Base-by-base conservation (phyloP, 2,329 filamentous ascomycete genomes). In the Biscogniauxia sp. region DNA sequence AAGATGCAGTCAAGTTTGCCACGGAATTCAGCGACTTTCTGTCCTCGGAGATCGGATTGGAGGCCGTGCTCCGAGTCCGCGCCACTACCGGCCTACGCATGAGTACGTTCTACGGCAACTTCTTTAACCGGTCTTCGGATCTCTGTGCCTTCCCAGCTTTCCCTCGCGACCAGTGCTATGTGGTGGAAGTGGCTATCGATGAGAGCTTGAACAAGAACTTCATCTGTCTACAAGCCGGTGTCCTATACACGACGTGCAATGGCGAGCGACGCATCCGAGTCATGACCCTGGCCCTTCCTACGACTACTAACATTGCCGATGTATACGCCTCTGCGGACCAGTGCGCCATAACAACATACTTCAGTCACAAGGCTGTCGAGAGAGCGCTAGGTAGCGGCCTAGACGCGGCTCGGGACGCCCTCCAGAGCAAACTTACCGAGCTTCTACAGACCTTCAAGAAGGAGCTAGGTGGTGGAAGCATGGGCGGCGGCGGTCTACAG, bases 21-120 rank as follows among this genome's bases (percentile, higher is more conserved):
- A 90, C 91, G 17, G 95, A 99, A 74, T 97, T 99, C 73, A 96
- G 93, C 71, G 94, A 98, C 73, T 97, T 95, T 73, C 81, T 99
- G n/a, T 97, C 93, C 9, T 88, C 93, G 0, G 95, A 99, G 76
- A 97, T 99, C 72, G 95, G 94, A 0, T 80, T 99, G 41, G 95
- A 99, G 77, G 95, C 95, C 51, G 95, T 99, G 45, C 88, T 99
- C 59, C 90, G 95, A 74, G 95, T 99, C 49, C 89, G 95, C 67
- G 95, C 95, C 19, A 97, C 93, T 1, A 98, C 93, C 23, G 95
- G 95, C 56, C 80, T 99, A 61, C 88, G 95, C 57, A 98, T 98
- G 91, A 97, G 89, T 79, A 93, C 94, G 1, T 99, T 99, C 79
- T 99, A 98, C 76, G 95, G 95, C 68, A 99, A 99, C 80, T 99